Evolutionary conservation across 345 rosid species (phyloP), one percentile per base, ranked within the genome.

Genomic region (Hibiscus mutabilis): DNA sequence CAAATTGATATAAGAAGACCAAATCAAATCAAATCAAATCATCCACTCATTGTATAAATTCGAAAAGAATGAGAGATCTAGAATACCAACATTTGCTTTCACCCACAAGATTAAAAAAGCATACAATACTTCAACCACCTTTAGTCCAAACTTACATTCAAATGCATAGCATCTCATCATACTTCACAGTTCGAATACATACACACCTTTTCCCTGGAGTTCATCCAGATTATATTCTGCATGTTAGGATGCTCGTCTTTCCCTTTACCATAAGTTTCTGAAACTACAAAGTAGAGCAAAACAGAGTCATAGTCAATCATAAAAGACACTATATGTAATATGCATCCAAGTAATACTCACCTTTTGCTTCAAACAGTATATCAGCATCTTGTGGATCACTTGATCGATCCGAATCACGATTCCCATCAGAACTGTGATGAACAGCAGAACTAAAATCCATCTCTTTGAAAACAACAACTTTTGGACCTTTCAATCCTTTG

Each of bases 401-500:
- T 25, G 73, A 77, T 52, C 63, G 83, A 60, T 27, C 68, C 46
- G 71, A 66, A 72, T 78, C 73, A 66, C 7, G 60, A 56, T 13
- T 81, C 73, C 56, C 78, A 33, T 44, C 56, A 73, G 84, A 71
- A 47, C 74, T 76, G 71, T 74, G 37, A 74, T 66, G 67, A 74
- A 74, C 86, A 33, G 46, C 58, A 74, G 91, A 82, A 74, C 62
- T 70, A 37, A 83, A 73, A 70, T 80, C 84, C 78, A 77, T 82
- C 19, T 85, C 89, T 76, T 85, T 73, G 61, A 85, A 88, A 74
- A 91, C 86, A 69, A 83, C 70, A 75, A 74, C 79, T 77, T 90
- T 83, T 22, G 97, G 97, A 76, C 82, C 97, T 79, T 84, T 85
- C 79, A 91, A 72, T 47, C 80, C 86, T 84, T 82, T 71, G 31